A percentile compares a stretch with the other conserved stretches of the same genome.
These are phyloP conservation scores for Beauveria varroae DNA, from an alignment of 2,329 filamentous ascomycete genomes.

Conservation along the genomic window DNA sequence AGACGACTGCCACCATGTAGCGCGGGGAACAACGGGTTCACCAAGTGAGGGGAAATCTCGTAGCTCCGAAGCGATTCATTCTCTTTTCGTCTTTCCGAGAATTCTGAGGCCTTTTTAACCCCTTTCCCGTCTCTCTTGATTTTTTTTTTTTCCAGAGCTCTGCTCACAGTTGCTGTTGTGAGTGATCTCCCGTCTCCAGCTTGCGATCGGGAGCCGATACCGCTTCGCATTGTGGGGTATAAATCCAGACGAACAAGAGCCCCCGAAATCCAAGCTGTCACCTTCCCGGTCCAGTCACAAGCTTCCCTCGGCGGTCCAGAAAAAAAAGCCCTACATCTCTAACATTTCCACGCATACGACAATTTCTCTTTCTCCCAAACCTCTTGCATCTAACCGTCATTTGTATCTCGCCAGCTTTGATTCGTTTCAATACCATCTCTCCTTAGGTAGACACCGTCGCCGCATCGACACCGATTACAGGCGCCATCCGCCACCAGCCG, in stretches of 20 bases:
- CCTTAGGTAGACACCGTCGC: neutral
- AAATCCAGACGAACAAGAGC: neutral
- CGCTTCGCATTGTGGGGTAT: constrained; percentile 9
- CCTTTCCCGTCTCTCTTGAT: too few species aligned
- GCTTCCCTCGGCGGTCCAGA: neutral
- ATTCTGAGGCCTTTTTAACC: neutral
- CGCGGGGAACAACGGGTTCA: constrained; percentile 7
- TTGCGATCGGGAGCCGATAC: constrained; percentile 7
- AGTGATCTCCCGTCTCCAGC: neutral
- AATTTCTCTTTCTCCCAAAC: neutral
- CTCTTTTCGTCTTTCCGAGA: neutral
- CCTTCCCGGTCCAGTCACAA: constrained; percentile 4
- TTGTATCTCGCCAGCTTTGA: neutral
- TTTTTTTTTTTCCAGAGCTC: neutral
- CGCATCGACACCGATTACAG: too few species aligned
- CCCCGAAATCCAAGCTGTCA: neutral
- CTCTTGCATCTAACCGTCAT: neutral
- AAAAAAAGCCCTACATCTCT: neutral
- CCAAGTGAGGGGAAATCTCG: constrained; percentile 5
- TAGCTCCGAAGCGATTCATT: neutral
- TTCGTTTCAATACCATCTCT: neutral
- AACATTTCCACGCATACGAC: neutral
- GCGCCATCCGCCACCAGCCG: neutral
- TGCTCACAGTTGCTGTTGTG: neutral
- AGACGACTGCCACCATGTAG: neutral